Evolutionary conservation across 192 early-diverging fungal genomes (phyloP).

Genomic region (Coemansia guatemalensis): DNA sequence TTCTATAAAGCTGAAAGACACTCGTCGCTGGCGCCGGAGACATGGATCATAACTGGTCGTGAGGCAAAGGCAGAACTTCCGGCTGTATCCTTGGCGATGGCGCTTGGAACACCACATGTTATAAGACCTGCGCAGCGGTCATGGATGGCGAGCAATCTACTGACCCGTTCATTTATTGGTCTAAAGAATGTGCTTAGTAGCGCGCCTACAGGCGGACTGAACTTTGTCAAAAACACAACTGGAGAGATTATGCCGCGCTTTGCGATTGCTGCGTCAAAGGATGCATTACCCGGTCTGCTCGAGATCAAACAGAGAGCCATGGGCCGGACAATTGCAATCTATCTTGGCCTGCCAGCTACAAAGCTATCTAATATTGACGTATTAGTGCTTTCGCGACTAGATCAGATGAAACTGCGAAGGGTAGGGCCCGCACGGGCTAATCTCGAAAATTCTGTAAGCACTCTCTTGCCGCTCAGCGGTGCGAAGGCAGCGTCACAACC

Average conservation of each 20-base stretch:
- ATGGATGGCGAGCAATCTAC: neutral
- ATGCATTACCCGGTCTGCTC: slow-evolving; percentile 30
- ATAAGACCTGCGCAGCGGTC: slow-evolving; percentile 10
- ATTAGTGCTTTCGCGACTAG: slow-evolving; percentile 35
- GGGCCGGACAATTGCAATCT: slow-evolving; percentile 24
- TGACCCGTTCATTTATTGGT: slow-evolving; percentile 8
- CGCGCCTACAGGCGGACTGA: slow-evolving; percentile 2
- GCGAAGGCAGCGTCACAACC: neutral
- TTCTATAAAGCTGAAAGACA: slow-evolving; percentile 28
- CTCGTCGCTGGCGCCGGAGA: slow-evolving; percentile 37
- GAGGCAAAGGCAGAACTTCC: slow-evolving; percentile 15
- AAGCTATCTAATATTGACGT: slow-evolving; percentile 35
- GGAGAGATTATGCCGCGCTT: slow-evolving; percentile 28
- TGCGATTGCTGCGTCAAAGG: slow-evolving; percentile 30
- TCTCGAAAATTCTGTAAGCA: slow-evolving; percentile 39
- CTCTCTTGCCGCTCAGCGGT: slow-evolving; percentile 44
- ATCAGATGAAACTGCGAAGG: slow-evolving; percentile 40
- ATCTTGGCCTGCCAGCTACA: slow-evolving; percentile 28
- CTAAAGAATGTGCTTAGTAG: slow-evolving; percentile 8
- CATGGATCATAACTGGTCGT: slow-evolving; percentile 36
- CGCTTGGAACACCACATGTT: slow-evolving; percentile 23
- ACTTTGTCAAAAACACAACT: slow-evolving; percentile 5
- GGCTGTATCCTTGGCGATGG: slow-evolving; percentile 18
- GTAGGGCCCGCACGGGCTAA: slow-evolving; percentile 44
- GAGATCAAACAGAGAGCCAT: slow-evolving; percentile 21